phyloP scores from a whole-genome alignment of 805 yeast species.

The Alloascoidea hylecoeti region DNA sequence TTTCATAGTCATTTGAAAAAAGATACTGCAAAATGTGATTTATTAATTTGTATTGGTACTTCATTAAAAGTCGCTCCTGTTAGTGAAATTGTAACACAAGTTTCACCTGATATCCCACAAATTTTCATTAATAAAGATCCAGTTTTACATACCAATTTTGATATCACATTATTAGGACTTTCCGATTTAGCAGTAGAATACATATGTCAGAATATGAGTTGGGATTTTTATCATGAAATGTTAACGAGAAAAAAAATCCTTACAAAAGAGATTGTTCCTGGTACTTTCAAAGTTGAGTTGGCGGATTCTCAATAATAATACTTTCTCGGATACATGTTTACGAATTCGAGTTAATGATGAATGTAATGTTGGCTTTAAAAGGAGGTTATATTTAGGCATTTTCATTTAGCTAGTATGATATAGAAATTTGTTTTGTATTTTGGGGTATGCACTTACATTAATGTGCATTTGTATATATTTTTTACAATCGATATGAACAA shows the following conservation, averaged over 20 bases:
- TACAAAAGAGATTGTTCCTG: background rate
- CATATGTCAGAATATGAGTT: slow-evolving; percentile 38
- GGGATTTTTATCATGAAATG: slow-evolving; percentile 48
- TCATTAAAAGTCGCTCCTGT: slow-evolving; percentile 90
- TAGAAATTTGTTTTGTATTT: too few relatives aligned
- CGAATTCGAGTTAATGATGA: too few relatives aligned
- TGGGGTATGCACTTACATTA: too few relatives aligned
- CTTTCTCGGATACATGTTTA: too few relatives aligned
- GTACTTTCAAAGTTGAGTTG: background rate
- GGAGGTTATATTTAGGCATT: too few relatives aligned
- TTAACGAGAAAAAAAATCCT: slow-evolving; percentile 16
- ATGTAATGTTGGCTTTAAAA: too few relatives aligned
- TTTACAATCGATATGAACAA: too few relatives aligned
- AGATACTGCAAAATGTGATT: slow-evolving; percentile 60
- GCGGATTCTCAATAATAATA: background rate
- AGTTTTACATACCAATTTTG: slow-evolving; percentile 65
- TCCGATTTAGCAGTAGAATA: slow-evolving; percentile 75
- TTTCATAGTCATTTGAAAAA: slow-evolving; percentile 42
- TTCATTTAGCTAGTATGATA: too few relatives aligned
- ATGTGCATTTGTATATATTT: too few relatives aligned
- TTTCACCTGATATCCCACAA: slow-evolving; percentile 69
- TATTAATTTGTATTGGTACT: slow-evolving; percentile 77
- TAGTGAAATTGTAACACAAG: slow-evolving; percentile 65
- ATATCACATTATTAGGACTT: slow-evolving; percentile 58
- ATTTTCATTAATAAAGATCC: slow-evolving; percentile 68